Base-by-base conservation (phyloP, 371 early-diverging fungal species). In the Fennellomyces sp. region DNA sequence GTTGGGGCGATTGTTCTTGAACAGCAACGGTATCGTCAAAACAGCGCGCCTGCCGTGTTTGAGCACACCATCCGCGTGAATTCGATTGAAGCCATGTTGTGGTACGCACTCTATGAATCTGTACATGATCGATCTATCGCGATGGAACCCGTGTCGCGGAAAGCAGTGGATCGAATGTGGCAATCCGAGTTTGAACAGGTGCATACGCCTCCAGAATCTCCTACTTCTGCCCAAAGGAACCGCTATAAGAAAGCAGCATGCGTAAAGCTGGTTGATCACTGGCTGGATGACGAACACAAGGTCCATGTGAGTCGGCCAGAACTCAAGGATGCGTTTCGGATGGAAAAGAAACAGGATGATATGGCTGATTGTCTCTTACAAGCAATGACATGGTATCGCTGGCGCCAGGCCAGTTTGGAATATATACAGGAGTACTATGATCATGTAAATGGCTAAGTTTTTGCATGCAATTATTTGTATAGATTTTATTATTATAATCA, bases 361-460 rank as follows among this genome's bases (percentile, higher is more conserved):
- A 58, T 91, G 56, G 84, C 88, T 58, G 92, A 92, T 66, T 82
- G 88, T 52, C 60, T 92, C 12, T 45, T 89, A 28, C 88, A 91
- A 60, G 91, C 86, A 2, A 66, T 87, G 6, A 79, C 90, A 1
- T 90, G 89, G 87, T 76, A 69, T 52, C 65, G 73, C 47, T 92
- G 92, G 92, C 72, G 77, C 12, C 50, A 36, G 1, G 23, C 27
- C 10, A 29, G 26, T 3, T 28, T 48, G n/a, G 29, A 61, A 19
- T 54, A 54, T 35, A 61, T 61, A 15, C 52, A 52, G 0, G 12
- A 58, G 17, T 41, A 29, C 26, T 8, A n/a, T n/a, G n/a, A 42
- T 10, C n/a, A n/a, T n/a, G n/a, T n/a, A n/a, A n/a, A n/a, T n/a
- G n/a, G n/a, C n/a, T n/a, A n/a, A n/a, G n/a, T n/a, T n/a, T n/a